Conservation (phyloP, 2,329 filamentous ascomycete genomes). For the Fusarium sp. region DNA sequence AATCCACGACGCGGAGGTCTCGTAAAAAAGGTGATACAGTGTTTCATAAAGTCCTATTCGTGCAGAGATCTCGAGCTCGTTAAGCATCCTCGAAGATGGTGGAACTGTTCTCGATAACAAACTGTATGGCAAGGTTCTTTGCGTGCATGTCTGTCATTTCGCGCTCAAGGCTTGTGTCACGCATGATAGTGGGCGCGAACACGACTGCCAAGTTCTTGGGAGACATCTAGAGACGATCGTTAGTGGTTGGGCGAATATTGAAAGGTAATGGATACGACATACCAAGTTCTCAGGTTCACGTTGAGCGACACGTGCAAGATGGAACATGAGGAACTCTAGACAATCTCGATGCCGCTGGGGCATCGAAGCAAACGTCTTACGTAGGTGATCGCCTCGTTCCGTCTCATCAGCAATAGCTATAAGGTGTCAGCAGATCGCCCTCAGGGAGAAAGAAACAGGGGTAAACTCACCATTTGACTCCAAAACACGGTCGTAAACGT, state of each 20-base stretch:
- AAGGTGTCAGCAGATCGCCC: constrained; percentile 42
- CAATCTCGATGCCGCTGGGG: constrained; percentile 89
- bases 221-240: constrained; percentile 77
- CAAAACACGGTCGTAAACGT: constrained; percentile 90
- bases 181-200: constrained; percentile 98
- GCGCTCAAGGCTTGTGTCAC: constrained; percentile 87
- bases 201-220: constrained; percentile 96
- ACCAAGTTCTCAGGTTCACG: constrained; percentile 88
- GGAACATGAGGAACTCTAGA: constrained; percentile 94
- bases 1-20: constrained; percentile 29
- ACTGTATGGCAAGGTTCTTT: constrained; percentile 93
- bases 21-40: constrained; percentile 22
- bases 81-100: constrained; percentile 77
- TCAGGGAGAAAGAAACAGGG: neutral
- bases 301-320: constrained; percentile 87
- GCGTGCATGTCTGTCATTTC: constrained; percentile 97
- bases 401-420: constrained; percentile 75
- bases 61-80: constrained; percentile 23
- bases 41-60: constrained; percentile 17
- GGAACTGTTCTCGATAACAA: constrained; percentile 90
- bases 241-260: constrained; percentile 14
- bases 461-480: constrained; percentile 79
- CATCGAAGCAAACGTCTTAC: constrained; percentile 81
- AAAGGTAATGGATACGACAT: constrained; percentile 54
- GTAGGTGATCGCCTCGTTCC: constrained; percentile 80